Evolutionary conservation across 2,329 filamentous ascomycete species (phyloP).

Genomic region (Botrytis cinerea): DNA sequence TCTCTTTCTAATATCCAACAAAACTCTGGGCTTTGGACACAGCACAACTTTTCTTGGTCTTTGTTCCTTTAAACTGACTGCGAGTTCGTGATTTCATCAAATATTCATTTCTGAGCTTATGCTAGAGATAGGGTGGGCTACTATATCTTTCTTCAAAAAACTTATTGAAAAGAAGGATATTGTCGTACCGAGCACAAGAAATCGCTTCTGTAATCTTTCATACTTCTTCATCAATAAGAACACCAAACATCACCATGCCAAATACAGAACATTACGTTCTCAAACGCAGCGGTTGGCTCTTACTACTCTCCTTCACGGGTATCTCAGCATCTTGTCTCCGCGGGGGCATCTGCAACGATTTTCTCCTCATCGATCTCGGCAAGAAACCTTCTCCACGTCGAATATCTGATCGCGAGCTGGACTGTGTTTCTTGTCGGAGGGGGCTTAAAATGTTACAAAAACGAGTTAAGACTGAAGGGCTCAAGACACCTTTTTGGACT

Average conservation of each 20-base stretch:
- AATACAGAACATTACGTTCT: background rate
- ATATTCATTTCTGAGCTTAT: background rate
- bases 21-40: background rate
- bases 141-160: background rate
- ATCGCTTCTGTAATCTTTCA: background rate
- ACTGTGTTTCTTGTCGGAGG: background rate
- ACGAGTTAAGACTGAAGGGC: background rate
- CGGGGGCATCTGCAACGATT: background rate
- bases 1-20: background rate
- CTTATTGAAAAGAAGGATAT: background rate
- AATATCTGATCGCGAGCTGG: background rate
- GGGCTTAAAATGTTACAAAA: background rate
- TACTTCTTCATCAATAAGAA: background rate
- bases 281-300: slow-evolving; percentile 18
- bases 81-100: background rate
- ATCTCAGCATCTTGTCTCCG: background rate
- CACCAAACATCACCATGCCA: background rate
- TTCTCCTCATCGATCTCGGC: background rate
- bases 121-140: background rate
- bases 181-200: background rate
- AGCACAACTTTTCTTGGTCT: background rate
- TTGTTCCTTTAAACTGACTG: background rate
- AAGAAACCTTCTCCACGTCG: background rate
- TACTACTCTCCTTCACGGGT: slow-evolving; percentile 6
- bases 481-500: background rate